Evolutionary conservation across 768 basidiomycete species (phyloP).

Genomic region (Lepiota brunneoincarnata): DNA sequence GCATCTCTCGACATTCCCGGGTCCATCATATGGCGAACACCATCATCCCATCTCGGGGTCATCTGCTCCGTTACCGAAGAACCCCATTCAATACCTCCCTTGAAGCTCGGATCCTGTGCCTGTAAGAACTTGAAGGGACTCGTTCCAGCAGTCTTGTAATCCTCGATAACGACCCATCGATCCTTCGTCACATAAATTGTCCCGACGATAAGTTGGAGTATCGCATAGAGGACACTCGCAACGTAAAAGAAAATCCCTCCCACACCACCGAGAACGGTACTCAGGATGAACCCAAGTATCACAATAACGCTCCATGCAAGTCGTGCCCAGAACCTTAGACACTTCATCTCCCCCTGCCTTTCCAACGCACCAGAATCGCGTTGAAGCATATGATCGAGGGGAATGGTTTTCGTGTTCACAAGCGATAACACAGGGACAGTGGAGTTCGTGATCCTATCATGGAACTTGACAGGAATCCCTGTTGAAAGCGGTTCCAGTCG

Average conservation of each 20-base stretch:
- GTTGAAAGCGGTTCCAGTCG: constrained; percentile 1
- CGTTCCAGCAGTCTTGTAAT: too few relatives aligned
- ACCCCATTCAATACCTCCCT: too few relatives aligned
- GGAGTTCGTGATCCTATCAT: neutral
- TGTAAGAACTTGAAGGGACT: too few relatives aligned
- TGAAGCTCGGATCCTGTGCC: too few relatives aligned
- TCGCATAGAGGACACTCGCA: neutral
- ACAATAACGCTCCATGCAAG: neutral
- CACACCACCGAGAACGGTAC: neutral
- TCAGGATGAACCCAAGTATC: neutral
- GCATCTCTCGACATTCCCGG: too few relatives aligned
- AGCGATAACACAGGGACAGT: constrained; percentile 8
- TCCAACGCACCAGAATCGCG: constrained; percentile 3
- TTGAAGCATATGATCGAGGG: constrained; percentile 14
- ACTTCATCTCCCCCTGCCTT: neutral
- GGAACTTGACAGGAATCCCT: neutral
- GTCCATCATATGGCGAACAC: too few relatives aligned
- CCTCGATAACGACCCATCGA: too few relatives aligned
- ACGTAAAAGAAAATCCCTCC: neutral
- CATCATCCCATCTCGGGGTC: too few relatives aligned
- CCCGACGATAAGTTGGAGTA: neutral
- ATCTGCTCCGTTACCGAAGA: too few relatives aligned
- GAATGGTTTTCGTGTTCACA: neutral
- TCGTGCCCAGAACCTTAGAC: neutral
- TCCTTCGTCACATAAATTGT: too few relatives aligned